Conservation (phyloP, 352 stramenopile species). For the Phytophthora podocarpi region DNA sequence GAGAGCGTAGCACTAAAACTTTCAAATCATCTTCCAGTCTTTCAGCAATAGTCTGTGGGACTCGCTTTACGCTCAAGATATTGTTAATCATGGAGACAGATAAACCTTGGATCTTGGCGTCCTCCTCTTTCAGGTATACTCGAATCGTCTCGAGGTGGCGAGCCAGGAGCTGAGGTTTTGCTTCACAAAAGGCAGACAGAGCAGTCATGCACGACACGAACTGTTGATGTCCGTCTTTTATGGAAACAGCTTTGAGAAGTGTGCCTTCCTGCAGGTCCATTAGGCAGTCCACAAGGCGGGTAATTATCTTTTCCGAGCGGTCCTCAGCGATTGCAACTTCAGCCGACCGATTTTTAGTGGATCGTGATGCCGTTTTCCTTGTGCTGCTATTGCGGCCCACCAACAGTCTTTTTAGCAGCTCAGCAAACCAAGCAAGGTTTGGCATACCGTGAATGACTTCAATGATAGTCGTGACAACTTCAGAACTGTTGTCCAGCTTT, state of each 20-base stretch:
- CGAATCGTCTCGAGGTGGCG: slow-evolving; percentile 72
- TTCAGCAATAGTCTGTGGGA: slow-evolving; percentile 46
- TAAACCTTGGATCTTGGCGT: slow-evolving; percentile 64
- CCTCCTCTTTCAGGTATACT: slow-evolving; percentile 71
- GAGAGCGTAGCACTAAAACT: slow-evolving; percentile 56
- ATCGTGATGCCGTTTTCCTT: slow-evolving; percentile 18
- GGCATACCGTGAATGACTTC: slow-evolving; percentile 80
- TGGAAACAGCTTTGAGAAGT: slow-evolving; percentile 57
- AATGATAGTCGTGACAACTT: slow-evolving; percentile 72
- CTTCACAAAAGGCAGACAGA: slow-evolving; percentile 78
- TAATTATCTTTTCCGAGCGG: slow-evolving; percentile 70
- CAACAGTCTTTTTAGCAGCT: slow-evolving; percentile 68
- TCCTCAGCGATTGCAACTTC: slow-evolving; percentile 56
- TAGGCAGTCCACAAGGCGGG: slow-evolving; percentile 64
- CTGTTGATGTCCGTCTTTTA: slow-evolving; percentile 56
- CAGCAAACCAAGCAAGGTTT: slow-evolving; percentile 74
- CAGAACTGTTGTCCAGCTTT: slow-evolving; percentile 65
- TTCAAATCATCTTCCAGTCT: slow-evolving; percentile 71
- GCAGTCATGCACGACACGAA: slow-evolving; percentile 81
- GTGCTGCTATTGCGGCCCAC: slow-evolving; percentile 28
- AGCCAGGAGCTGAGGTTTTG: slow-evolving; percentile 57
- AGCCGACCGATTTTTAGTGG: slow-evolving; percentile 48
- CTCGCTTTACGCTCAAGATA: slow-evolving; percentile 63
- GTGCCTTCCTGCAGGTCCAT: slow-evolving; percentile 77
- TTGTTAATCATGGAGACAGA: slow-evolving; percentile 68